Evolutionary conservation across 805 yeast species (phyloP).

Genomic region (Myxozyma lipomycoides): DNA sequence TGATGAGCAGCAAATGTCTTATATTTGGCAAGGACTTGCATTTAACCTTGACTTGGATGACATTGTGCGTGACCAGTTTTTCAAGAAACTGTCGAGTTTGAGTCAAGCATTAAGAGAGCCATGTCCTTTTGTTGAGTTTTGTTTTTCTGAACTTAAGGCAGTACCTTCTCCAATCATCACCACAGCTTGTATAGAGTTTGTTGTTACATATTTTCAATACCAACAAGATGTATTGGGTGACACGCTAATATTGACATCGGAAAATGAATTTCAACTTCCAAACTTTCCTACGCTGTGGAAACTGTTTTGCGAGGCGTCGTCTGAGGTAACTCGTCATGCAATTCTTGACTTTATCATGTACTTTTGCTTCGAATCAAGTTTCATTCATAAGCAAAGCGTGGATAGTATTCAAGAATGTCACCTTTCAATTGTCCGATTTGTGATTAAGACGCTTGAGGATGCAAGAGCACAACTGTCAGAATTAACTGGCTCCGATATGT

Average conservation of each 20-base stretch:
- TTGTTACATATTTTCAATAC: conserved; percentile 5
- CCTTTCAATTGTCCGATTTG: conserved; percentile 7
- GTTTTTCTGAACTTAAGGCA: conserved; percentile 9
- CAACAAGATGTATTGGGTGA: neutral
- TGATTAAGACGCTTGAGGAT: conserved; percentile 4
- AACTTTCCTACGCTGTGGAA: conserved; percentile 19
- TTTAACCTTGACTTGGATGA: neutral
- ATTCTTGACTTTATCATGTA: conserved; percentile 2
- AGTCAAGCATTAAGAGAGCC: neutral
- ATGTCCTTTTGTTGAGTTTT: conserved; percentile 8
- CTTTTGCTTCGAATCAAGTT: neutral
- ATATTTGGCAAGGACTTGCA: neutral
- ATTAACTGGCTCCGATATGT: conserved; percentile 8
- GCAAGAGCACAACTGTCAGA: no score
- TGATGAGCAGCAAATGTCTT: neutral
- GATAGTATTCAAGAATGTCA: conserved; percentile 7
- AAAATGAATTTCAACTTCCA: conserved; percentile 1
- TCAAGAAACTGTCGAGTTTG: neutral
- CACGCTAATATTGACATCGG: no score
- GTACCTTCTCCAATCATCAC: conserved; percentile 5
- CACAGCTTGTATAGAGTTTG: conserved; percentile 7
- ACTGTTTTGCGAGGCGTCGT: conserved; percentile 7
- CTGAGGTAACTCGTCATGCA: conserved; percentile 1
- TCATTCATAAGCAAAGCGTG: neutral
- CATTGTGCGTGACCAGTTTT: neutral